These are phyloP conservation scores for Yamadazyma dushanensis DNA, from an alignment of 1,139 yeast genomes.

Conservation along the genomic window DNA sequence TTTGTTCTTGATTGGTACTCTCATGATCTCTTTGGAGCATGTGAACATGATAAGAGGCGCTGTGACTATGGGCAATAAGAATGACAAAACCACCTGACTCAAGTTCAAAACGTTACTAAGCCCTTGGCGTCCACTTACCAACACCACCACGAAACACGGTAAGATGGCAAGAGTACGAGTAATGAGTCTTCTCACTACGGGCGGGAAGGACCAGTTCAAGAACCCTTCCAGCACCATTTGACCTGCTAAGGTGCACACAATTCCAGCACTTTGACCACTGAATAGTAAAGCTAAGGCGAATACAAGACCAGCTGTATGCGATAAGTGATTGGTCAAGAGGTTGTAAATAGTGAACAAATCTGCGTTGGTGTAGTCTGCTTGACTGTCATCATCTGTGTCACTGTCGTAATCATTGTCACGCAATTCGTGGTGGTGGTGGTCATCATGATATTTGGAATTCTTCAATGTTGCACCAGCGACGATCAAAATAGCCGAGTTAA, in stretches of 20 bases:
- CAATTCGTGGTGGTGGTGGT: too few relatives aligned
- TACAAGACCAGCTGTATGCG: conserved; percentile 89
- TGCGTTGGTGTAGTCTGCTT: conserved; percentile 55
- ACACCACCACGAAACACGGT: conserved; percentile 83
- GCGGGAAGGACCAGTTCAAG: conserved; percentile 78
- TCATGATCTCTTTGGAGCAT: conserved; percentile 71
- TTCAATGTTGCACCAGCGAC: conserved; percentile 76
- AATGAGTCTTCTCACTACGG: conserved; percentile 79
- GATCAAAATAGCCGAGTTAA: conserved; percentile 74
- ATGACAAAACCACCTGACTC: conserved; percentile 83
- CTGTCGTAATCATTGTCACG: conserved; percentile 51
- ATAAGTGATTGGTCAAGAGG: conserved; percentile 67
- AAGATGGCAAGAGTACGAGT: conserved; percentile 84
- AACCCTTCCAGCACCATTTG: conserved; percentile 97
- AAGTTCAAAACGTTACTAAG: conserved; percentile 76
- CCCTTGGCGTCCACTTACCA: conserved; percentile 81
- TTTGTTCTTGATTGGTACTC: conserved; percentile 49
- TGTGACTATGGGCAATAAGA: conserved; percentile 83
- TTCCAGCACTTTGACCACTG: conserved; percentile 98
- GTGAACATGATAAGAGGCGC: conserved; percentile 91
- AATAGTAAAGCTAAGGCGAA: conserved; percentile 90
- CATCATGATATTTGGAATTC: conserved; percentile 12
- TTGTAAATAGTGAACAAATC: conserved; percentile 85
- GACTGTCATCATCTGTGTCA: conserved; percentile 38
- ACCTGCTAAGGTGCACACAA: conserved; percentile 96